A percentile compares a stretch with the other conserved stretches of the same genome.
Conservation (phyloP, 2,329 filamentous ascomycete genomes). For the Dactylonectria macrodidyma region DNA sequence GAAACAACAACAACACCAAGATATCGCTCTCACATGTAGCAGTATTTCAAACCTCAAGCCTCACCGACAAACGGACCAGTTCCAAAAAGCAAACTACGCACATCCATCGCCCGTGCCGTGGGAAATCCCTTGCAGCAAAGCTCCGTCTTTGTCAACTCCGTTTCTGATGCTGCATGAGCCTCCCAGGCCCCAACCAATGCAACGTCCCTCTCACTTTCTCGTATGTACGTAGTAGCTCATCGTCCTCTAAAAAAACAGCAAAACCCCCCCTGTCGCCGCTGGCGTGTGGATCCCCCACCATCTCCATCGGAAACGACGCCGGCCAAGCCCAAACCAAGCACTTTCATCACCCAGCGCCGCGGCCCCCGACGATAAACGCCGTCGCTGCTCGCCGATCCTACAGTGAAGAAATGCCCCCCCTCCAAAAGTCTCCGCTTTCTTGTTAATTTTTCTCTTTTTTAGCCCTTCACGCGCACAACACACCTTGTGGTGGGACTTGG, state of each 20-base stretch:
- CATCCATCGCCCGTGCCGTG: not conserved
- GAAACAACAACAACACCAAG: not conserved
- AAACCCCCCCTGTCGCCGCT: not conserved
- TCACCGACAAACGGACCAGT: not conserved
- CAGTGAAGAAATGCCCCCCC: not conserved
- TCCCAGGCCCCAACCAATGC: not conserved
- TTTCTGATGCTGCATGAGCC: not conserved
- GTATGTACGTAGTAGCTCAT: not conserved
- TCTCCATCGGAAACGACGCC: constrained; percentile 14
- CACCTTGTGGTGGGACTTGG: not conserved
- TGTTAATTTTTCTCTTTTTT: not conserved
- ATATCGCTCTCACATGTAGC: not conserved
- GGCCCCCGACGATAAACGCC: constrained; percentile 22
- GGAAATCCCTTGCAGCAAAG: not conserved
- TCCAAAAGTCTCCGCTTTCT: not conserved
- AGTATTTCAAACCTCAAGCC: not conserved
- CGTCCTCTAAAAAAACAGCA: not conserved
- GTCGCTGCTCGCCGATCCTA: constrained; percentile 18
- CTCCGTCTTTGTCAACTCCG: not conserved
- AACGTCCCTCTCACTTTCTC: not conserved
- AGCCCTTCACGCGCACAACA: not conserved
- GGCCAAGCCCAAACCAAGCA: constrained; percentile 16
- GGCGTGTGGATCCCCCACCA: constrained; percentile 6
- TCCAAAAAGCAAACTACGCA: not conserved
- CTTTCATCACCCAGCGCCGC: constrained; percentile 5